Conservation (phyloP, 371 early-diverging fungal species). For the Syncephalis plumigaleata region DNA sequence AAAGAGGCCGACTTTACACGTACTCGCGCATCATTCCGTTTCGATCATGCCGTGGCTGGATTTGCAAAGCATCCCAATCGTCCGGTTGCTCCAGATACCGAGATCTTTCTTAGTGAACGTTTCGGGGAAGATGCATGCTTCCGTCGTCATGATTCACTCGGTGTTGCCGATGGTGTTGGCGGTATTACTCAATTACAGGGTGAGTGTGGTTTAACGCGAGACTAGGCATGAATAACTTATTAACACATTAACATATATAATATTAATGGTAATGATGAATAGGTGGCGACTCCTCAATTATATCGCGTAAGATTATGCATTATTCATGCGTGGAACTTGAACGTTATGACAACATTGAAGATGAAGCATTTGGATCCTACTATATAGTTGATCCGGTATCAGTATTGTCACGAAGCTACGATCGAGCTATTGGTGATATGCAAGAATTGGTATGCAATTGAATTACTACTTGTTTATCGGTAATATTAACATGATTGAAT, state of each 20-base stretch:
- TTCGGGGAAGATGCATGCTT: slow-evolving; percentile 77
- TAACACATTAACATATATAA: no score
- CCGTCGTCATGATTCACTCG: slow-evolving; percentile 51
- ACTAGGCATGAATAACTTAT: no score
- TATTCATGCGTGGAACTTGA: slow-evolving; percentile 67
- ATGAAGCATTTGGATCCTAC: slow-evolving; percentile 44
- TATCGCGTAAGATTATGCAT: slow-evolving; percentile 84
- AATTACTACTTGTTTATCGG: no score
- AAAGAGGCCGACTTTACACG: no score
- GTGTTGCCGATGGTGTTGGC: slow-evolving; percentile 74
- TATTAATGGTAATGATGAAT: not conserved
- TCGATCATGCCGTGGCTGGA: no score
- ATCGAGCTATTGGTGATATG: slow-evolving; percentile 44
- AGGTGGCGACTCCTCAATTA: slow-evolving; percentile 77
- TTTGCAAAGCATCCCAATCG: no score
- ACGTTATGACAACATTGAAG: slow-evolving; percentile 58
- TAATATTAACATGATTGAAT: not conserved
- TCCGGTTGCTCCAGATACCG: slow-evolving; percentile 5
- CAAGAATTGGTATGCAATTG: slow-evolving; percentile 39
- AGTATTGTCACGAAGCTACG: slow-evolving; percentile 62
- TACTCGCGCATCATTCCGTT: no score
- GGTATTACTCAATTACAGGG: slow-evolving; percentile 40
- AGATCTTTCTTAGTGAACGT: slow-evolving; percentile 38
- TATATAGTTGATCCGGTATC: slow-evolving; percentile 56
- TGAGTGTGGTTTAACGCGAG: no score